These are phyloP conservation scores for Begonia fuchsioides DNA, from an alignment of 306 rosid species.

Conservation along the genomic window DNA sequence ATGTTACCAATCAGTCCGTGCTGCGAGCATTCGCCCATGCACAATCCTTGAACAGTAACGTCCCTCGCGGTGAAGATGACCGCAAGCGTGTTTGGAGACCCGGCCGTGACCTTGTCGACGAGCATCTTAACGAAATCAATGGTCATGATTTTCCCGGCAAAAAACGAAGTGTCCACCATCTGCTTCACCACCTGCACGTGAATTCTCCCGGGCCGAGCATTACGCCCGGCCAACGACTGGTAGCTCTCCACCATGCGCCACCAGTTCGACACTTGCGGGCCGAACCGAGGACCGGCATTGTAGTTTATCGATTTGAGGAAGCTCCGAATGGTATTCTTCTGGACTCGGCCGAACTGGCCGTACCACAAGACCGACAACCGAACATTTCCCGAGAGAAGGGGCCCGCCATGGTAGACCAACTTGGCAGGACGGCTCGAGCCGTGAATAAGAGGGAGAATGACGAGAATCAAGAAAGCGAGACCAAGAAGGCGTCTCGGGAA, in stretches of 20 bases:
- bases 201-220: not conserved
- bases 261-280: constrained; percentile 27
- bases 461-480: not conserved
- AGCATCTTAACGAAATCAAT: constrained; percentile 19
- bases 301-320: constrained; percentile 27
- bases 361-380: constrained; percentile 28
- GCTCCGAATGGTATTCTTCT: constrained; percentile 11
- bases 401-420: constrained; percentile 19
- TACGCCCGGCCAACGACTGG: not conserved
- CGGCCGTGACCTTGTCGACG: constrained; percentile 12
- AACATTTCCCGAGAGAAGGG: constrained; percentile 13
- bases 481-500: not conserved
- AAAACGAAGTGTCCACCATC: constrained; percentile 11
- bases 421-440: not conserved
- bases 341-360: constrained; percentile 19
- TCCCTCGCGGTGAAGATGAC: constrained; percentile 22
- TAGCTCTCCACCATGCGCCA: constrained; percentile 37
- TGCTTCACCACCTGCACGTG: constrained; percentile 12
- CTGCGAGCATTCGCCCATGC: constrained; percentile 34
- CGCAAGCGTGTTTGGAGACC: constrained; percentile 14
- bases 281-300: not conserved
- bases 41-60: constrained; percentile 24
- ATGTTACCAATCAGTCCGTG: constrained; percentile 26
- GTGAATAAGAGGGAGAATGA: not conserved
- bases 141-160: constrained; percentile 32